Conservation (phyloP, 73 alveolate genomes). For the Paramecium sexaurelia region DNA sequence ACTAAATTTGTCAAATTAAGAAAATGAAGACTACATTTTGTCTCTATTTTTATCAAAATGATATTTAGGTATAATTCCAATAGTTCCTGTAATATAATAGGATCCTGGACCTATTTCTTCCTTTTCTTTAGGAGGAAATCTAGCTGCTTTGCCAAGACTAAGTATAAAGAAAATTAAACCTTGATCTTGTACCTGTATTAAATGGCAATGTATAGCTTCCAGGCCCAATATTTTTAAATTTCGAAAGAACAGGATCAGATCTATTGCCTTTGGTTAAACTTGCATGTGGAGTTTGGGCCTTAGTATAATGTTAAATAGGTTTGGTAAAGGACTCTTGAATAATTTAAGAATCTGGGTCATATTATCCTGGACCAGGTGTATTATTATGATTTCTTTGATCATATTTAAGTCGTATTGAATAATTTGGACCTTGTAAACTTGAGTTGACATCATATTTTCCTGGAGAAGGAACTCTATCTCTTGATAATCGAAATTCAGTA, state of each 20-base stretch:
- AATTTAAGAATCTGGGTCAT: conserved; percentile 30
- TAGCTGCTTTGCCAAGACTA: conserved; percentile 28
- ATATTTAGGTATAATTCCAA: conserved; percentile 50
- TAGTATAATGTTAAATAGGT: conserved; percentile 23
- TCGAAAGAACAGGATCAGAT: conserved; percentile 55
- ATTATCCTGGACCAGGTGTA: conserved; percentile 54
- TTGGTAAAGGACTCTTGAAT: background rate
- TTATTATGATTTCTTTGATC: background rate
- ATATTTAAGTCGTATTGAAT: conserved; percentile 39
- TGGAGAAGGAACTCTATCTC: conserved; percentile 28
- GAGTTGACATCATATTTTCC: conserved; percentile 16
- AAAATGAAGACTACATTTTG: background rate
- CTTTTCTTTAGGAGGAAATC: conserved; percentile 16
- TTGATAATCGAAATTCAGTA: background rate
- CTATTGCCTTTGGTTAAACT: background rate
- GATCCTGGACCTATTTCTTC: conserved; percentile 55
- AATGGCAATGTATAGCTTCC: conserved; percentile 5
- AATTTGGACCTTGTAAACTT: conserved; percentile 48
- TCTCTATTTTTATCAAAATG: conserved; percentile 40
- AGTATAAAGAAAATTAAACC: background rate
- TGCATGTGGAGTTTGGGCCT: background rate
- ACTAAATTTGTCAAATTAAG: conserved; percentile 19
- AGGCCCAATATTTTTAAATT: conserved; percentile 43
- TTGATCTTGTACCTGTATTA: background rate
- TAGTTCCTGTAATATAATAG: conserved; percentile 31